Base-by-base conservation (phyloP, 768 basidiomycete genomes). In the Hortiboletus campestris region DNA sequence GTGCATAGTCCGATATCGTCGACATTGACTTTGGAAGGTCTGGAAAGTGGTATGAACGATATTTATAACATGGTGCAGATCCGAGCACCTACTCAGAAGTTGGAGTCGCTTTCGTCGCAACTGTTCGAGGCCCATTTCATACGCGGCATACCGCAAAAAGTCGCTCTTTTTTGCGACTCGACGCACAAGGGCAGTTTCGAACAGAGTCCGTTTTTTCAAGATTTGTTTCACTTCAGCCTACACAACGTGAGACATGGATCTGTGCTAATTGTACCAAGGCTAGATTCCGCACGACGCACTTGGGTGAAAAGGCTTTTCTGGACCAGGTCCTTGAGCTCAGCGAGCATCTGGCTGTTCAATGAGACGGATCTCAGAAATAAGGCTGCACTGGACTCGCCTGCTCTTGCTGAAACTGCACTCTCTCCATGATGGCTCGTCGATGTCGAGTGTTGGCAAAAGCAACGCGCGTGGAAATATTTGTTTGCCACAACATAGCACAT, bases 371-470 rank as follows among this genome's bases (percentile, higher is more conserved):
- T 46, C 34, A 6, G 22, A n/a, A 1, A n/a, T 1, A 51, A 16
- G 13, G 20, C 2, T 36, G 34, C 39, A 8, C 8, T 45, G 50
- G 28, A 53, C 76, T 48, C 53, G 81, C 86, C 85, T 91, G 88
- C 85, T 96, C 94, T 72, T 95, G 90, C 73, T 95, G 86, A 64
- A 88, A 95, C 56, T 96, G 89, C 0, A 96, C 94, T 61, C 91
- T 83, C 80, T 98, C 94, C 94, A 98, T 95, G 57, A 22, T 72
- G 62, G 44, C 19, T 31, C 19, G 56, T 52, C 44, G 9, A 28
- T 31, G 57, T 41, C 38, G 14, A 39, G 55, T 17, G 34, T 42
- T 12, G 22, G 11, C 19, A 14, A 9, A n/a, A 34, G 19, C 22
- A 19, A 39, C 1, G 19, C 54, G 59, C 59, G 59, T 25, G 53